Evolutionary conservation across 495 filamentous ascomycete genomes (phyloP), one percentile per base, ranked within the genome.

Genomic region (Friedmanniomyces simplex): DNA sequence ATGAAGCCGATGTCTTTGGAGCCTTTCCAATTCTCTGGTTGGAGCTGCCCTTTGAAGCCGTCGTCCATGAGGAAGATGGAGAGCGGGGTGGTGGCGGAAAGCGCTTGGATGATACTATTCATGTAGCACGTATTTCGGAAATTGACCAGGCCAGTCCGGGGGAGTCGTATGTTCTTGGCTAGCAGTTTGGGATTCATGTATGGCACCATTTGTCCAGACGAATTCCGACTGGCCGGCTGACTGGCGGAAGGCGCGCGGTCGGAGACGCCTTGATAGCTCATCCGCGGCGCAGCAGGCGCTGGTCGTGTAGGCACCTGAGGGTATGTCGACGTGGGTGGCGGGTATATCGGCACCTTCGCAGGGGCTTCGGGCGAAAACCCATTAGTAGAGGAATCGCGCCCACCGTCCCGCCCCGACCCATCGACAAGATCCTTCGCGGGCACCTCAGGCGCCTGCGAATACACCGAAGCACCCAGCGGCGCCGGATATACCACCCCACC

Each of bases 61-160:
- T 76, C 55, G 70, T 76, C 76, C 76, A 89, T 32, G 61, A 96
- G 83, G 54, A 88, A 85, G 28, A 80, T 73, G 28, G 82, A 78
- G 56, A 99, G 76, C 21, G 81, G 80, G 21, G 81, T 73, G 1
- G 88, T 93, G 2, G 84, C 85, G 57, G 86, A 84, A 54, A 97
- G 71, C 57, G 83, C 86, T 68, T 99, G 93, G 14, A 99, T 71
- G 3, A 83, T 84, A 14, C 86, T 81, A 72, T 96, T 96, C 79
- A 91, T 89, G 67, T 93, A 99, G 69, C 93, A 99, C 7, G 82
- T 87, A 12, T 85, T 83, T 11, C 85, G 82, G 24, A 86, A 83
- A 63, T 95, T 96, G 41, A 80, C 67, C 8, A 97, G 76, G 1
- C 93, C 94, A 3, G 88, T 91, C 28, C 65, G 61, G 63, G 67